phyloP scores from a whole-genome alignment of 192 early-diverging fungal genomes.

The Chytriomyces sp. region DNA sequence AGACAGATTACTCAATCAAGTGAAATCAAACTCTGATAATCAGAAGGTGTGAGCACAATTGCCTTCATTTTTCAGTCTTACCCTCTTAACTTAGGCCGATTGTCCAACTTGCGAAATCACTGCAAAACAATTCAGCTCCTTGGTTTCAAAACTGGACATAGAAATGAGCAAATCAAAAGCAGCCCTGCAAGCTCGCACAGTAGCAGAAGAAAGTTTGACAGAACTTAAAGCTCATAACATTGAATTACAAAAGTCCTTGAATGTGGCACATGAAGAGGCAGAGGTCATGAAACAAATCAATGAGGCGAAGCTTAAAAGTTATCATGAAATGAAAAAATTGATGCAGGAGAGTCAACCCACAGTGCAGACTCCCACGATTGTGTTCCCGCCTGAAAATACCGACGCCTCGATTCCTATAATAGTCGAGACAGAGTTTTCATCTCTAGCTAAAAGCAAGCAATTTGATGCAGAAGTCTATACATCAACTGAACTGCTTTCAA shows the following conservation, averaged over 20 bases:
- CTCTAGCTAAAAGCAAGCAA: not conserved
- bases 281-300: constrained; percentile 1
- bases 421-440: not conserved
- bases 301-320: constrained; percentile 20
- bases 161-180: constrained; percentile 19
- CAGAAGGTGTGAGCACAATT: too few relatives aligned
- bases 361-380: not conserved
- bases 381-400: not conserved
- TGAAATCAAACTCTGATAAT: too few relatives aligned
- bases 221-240: not conserved
- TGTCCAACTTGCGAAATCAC: too few relatives aligned
- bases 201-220: constrained; percentile 7
- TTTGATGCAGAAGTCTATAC: not conserved
- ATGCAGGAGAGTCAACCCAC: not conserved
- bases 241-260: constrained; percentile 19
- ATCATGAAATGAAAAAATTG: constrained; percentile 26
- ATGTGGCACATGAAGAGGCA: not conserved
- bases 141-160: not conserved
- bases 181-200: not conserved
- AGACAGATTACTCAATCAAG: too few relatives aligned
- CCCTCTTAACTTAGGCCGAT: too few relatives aligned
- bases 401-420: not conserved
- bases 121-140: not conserved
- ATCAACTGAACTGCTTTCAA: constrained; percentile 7
- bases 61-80: too few relatives aligned